These are phyloP conservation scores for Coniophora puteana DNA, from an alignment of 1,284 basidiomycete species.

Conservation along the genomic window DNA sequence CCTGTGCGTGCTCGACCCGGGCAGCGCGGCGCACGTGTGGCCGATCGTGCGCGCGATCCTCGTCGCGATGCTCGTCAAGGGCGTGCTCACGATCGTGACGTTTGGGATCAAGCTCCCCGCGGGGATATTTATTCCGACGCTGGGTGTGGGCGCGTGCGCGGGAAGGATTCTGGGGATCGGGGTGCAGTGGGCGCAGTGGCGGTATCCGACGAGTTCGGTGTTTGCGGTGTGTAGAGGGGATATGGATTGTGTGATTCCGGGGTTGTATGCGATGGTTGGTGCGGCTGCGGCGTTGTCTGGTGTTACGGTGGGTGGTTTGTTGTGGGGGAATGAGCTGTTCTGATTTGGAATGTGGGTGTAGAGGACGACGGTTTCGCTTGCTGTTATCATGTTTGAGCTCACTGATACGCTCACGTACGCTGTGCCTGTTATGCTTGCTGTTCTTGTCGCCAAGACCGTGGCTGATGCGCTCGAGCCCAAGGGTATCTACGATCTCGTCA, in stretches of 20 bases:
- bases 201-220: conserved; percentile 56
- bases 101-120: conserved; percentile 95
- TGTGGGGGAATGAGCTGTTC: conserved; percentile 12
- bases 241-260: conserved; percentile 73
- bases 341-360: conserved; percentile 21
- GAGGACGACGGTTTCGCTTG: conserved; percentile 88
- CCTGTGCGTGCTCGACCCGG: conserved; percentile 69
- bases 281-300: conserved; percentile 87
- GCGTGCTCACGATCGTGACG: conserved; percentile 82
- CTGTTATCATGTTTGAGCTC: conserved; percentile 98
- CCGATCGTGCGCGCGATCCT: conserved; percentile 67
- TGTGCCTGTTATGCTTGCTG: conserved; percentile 90
- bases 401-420: conserved; percentile 93
- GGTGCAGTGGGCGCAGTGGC: conserved; percentile 77
- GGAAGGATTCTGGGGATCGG: conserved; percentile 85
- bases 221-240: conserved; percentile 69
- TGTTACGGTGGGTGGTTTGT: conserved; percentile 61
- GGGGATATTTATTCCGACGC: conserved; percentile 95
- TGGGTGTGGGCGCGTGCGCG: conserved; percentile 96
- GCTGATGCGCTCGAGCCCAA: conserved; percentile 92
- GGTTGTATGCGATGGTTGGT: conserved; percentile 90
- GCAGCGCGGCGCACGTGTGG: conserved; percentile 54
- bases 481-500: conserved; percentile 94
- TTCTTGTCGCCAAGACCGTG: conserved; percentile 91
- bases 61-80: conserved; percentile 80